Evolutionary conservation across 495 filamentous ascomycete genomes (phyloP), one percentile per base, ranked within the genome.

Genomic region (Penicillium antarcticum): DNA sequence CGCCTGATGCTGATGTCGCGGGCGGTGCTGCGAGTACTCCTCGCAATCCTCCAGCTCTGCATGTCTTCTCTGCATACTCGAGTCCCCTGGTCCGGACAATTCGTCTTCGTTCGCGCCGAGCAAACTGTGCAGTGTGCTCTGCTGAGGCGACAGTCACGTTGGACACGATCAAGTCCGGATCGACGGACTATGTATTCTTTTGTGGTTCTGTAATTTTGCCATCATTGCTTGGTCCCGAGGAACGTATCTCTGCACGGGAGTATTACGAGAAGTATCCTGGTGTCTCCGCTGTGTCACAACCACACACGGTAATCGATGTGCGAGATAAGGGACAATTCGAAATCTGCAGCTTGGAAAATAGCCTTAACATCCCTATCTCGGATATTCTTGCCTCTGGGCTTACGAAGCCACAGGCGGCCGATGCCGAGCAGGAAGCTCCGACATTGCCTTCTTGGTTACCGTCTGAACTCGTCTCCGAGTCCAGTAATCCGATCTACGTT

Each of bases 281-380:
- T 8, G 5, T 12, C 2, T 29, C 45, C 11, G 43, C 3, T 1
- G 37, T 14, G 42, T 36, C 18, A 17, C 38, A 36, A 40, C 47
- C 58, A n/a, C 81, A 83, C 41, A 57, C 84, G 0, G 68, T 95
- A 5, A 66, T 96, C 13, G 92, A 98, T 63, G 91, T 95, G 4
- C 74, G 92, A 21, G 91, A 96, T 49, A 79, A 80, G 57, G 85
- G 85, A 11, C 89, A 96, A 54, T 97, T 89, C 55, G 86, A 83
- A n/a, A 86, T 96, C 21, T 90, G 86, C 44, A 82, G 74, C 44
- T 67, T 96, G 4, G 66, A 78, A 4, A 85, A 86, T 2, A 89
- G 87, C 47, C 76, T 92, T 34, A 96, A 94, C 56, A 68, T 92
- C 2, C 91, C 91, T 2, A 87, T 87, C 55, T 86, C 82, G 3